Base-by-base conservation (phyloP, 805 yeast genomes). In the Zygoascus biomembranicola region DNA sequence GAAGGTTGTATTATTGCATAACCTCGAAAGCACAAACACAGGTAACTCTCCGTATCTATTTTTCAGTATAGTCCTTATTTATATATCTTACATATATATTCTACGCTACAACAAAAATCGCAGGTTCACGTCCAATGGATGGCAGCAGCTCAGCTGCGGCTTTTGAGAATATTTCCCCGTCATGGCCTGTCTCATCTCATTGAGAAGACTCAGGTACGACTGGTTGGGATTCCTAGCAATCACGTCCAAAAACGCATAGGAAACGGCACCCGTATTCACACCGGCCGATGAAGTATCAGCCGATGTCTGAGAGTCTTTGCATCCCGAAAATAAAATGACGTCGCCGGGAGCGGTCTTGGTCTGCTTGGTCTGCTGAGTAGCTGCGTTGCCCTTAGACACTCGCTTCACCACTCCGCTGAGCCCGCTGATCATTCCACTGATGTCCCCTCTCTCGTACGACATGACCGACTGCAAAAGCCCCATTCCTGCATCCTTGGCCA, bases 201-300 rank as follows among this genome's bases (percentile, higher is more conserved):
- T 85, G 66, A 88, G 71, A 55, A 88, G 71, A 3, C 87, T 75
- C 52, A 87, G 62, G 63, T 84, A 88, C 19, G 84, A 75, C 69
- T 86, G 94, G 59, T 77, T 75, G 8, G 87, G 83, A 62, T 81
- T 79, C 49, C 74, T 71, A 26, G 70, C 61, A 73, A 87, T 69
- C 8, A 85, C 90, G 56, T 75, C 73, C 47, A 86, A 74, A 62
- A 88, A 86, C 0, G 95, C 84, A 70, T 80, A 85, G 23, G 90
- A 83, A 87, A 87, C 84, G 3, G 96, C 96, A 54, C 96, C 96
- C 0, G 94, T 85, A 43, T 82, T 78, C 11, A 68, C 70, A 28
- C 90, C 90, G 41, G 79, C 81, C 63, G 84, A 88, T 19, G 72
- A 73, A 0, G 95, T 85, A 67, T 87, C 95, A 6, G 95, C 95